phyloP scores from a whole-genome alignment of 164 flowering plant genomes.

The Dillenia suffruticosa region DNA sequence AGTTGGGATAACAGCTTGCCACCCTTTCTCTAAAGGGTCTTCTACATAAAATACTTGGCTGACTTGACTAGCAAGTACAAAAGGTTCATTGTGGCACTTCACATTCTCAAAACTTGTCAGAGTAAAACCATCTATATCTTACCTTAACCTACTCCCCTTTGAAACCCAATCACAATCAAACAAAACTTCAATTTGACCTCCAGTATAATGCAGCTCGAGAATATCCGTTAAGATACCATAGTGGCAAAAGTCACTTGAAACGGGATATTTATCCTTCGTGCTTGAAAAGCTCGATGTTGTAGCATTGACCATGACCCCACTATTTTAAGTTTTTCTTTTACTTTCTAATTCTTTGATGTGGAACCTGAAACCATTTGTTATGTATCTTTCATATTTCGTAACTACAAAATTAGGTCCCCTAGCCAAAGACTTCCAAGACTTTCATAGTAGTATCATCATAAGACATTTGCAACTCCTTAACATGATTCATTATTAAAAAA shows the following conservation, averaged over 20 bases:
- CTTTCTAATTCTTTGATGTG: neutral
- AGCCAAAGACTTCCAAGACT: no score
- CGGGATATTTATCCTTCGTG: conserved; percentile 1
- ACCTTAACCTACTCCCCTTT: neutral
- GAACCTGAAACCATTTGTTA: no score
- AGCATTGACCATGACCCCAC: conserved; percentile 2
- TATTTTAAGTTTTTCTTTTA: neutral
- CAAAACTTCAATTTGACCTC: neutral
- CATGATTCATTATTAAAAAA: no score
- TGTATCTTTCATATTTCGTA: no score
- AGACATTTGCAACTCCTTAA: no score
- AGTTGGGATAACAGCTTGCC: neutral
- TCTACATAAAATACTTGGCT: conserved; percentile 14
- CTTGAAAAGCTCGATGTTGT: conserved; percentile 5
- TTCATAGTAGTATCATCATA: no score
- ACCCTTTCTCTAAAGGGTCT: conserved; percentile 1
- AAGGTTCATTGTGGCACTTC: conserved; percentile 1
- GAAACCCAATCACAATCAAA: conserved; percentile 10
- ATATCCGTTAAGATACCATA: conserved; percentile 8
- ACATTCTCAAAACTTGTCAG: neutral
- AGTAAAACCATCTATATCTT: conserved; percentile 5
- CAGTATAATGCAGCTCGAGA: conserved; percentile 1
- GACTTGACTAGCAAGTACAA: conserved; percentile 8
- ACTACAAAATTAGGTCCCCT: no score
- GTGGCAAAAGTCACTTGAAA: neutral